Conservation (phyloP, 352 stramenopile genomes). For the Phytophthora tentaculata region DNA sequence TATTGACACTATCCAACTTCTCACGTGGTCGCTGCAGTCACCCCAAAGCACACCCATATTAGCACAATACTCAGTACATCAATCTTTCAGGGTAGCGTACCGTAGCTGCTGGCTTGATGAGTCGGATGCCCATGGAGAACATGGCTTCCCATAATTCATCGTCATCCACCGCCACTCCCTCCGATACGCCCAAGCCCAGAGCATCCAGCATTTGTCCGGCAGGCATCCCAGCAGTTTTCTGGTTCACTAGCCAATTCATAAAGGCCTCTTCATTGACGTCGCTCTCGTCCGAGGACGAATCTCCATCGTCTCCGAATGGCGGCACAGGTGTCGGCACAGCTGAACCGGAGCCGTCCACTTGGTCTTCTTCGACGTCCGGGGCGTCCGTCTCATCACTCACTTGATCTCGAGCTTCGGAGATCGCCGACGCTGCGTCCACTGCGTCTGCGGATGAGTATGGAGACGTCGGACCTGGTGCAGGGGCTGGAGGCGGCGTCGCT, state of each 20-base stretch:
- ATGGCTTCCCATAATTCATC: conserved; percentile 88
- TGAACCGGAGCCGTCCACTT: conserved; percentile 2
- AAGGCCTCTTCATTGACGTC: conserved; percentile 82
- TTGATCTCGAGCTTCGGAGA: conserved; percentile 31
- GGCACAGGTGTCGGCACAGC: conserved; percentile 19
- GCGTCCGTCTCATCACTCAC: conserved; percentile 29
- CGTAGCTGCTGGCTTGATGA: conserved; percentile 71
- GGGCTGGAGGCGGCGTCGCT: conserved; percentile 28
- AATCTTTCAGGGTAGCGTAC: conserved; percentile 27
- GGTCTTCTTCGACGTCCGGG: conserved; percentile 34
- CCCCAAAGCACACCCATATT: conserved; percentile 3
- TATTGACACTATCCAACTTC: conserved; percentile 62
- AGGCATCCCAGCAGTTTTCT: conserved; percentile 70
- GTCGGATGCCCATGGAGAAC: conserved; percentile 83
- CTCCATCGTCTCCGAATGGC: conserved; percentile 24
- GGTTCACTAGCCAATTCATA: conserved; percentile 76
- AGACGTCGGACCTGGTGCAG: conserved; percentile 15
- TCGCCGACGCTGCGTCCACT: conserved; percentile 8
- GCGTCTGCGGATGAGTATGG: conserved; percentile 12
- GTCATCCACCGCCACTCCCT: conserved; percentile 77
- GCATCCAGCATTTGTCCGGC: conserved; percentile 80
- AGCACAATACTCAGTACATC: background rate
- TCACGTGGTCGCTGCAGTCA: conserved; percentile 41
- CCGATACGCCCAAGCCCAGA: conserved; percentile 79
- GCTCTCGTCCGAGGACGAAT: conserved; percentile 40